These are phyloP conservation scores for Flagelloscypha sp. DNA, from an alignment of 768 basidiomycete genomes.

Conservation along the genomic window DNA sequence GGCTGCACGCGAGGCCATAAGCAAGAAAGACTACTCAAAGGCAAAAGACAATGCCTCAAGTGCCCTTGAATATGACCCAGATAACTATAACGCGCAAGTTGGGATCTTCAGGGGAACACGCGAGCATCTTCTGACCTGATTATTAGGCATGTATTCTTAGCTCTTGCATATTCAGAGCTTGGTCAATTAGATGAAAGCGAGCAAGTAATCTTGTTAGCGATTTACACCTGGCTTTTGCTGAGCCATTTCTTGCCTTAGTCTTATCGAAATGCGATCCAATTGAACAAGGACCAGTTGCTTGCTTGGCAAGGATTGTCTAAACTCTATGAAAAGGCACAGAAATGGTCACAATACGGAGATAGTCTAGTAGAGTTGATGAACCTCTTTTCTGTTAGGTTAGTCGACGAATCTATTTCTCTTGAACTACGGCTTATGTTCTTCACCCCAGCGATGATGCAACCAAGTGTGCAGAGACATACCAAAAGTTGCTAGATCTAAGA, in stretches of 20 bases:
- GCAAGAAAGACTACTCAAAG: slow-evolving; percentile 62
- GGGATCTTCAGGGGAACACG: not conserved
- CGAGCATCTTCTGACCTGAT: not conserved
- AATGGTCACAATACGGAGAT: slow-evolving; percentile 51
- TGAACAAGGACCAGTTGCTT: slow-evolving; percentile 60
- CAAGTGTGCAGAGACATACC: slow-evolving; percentile 76
- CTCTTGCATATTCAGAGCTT: slow-evolving; percentile 70
- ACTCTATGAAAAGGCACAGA: slow-evolving; percentile 56
- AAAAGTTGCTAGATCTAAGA: slow-evolving; percentile 62
- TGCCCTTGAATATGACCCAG: slow-evolving; percentile 66
- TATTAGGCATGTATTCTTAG: slow-evolving; percentile 76
- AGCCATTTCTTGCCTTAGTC: slow-evolving; percentile 36
- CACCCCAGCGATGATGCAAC: slow-evolving; percentile 54
- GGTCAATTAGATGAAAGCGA: slow-evolving; percentile 69
- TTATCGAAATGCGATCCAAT: slow-evolving; percentile 68
- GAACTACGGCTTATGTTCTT: slow-evolving; percentile 3
- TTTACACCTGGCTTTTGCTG: slow-evolving; percentile 6
- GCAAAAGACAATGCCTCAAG: slow-evolving; percentile 62
- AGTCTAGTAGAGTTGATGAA: slow-evolving; percentile 49
- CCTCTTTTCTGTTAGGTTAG: slow-evolving; percentile 53
- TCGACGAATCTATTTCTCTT: not conserved
- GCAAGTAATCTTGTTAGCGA: slow-evolving; percentile 50
- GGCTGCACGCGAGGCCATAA: slow-evolving; percentile 63
- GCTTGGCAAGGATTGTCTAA: slow-evolving; percentile 84
- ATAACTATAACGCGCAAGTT: slow-evolving; percentile 83